A percentile compares a stretch with the other conserved stretches of the same genome.
Conservation (phyloP, 2,329 filamentous ascomycete species). For the Penicillium decumbens region DNA sequence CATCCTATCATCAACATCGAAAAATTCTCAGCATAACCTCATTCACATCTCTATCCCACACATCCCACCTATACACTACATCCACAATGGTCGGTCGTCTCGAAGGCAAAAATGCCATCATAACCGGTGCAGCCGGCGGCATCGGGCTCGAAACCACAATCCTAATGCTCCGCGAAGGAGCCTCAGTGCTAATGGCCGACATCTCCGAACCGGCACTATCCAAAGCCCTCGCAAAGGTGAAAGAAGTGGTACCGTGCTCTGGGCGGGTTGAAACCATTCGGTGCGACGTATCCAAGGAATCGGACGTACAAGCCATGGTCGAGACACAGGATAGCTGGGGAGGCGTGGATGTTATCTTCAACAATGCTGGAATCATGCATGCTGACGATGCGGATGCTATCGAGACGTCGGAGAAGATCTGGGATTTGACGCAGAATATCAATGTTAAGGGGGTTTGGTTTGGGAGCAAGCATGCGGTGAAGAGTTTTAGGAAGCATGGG, state of each 20-base stretch:
- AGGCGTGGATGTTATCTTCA: constrained; percentile 86
- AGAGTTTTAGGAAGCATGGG: constrained; percentile 69
- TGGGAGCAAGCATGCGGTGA: constrained; percentile 82
- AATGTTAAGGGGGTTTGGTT: constrained; percentile 97
- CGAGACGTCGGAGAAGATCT: constrained; percentile 80
- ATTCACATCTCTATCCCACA: not conserved
- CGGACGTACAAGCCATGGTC: constrained; percentile 67
- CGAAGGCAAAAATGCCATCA: constrained; percentile 62
- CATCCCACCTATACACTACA: not conserved
- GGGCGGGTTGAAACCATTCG: constrained; percentile 18
- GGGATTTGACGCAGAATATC: constrained; percentile 86
- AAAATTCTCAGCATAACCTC: not conserved
- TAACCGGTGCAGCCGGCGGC: constrained; percentile 80
- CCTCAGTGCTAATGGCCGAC: constrained; percentile 76
- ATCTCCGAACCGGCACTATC: constrained; percentile 72
- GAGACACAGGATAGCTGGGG: constrained; percentile 76
- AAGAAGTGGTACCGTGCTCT: constrained; percentile 58
- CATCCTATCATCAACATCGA: not conserved
- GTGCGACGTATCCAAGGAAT: constrained; percentile 75
- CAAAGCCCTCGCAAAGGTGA: constrained; percentile 68
- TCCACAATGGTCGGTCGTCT: constrained; percentile 43
- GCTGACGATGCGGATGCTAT: constrained; percentile 71
- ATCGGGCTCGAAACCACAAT: constrained; percentile 89
- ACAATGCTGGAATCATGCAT: constrained; percentile 97
- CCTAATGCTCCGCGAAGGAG: constrained; percentile 81